phyloP scores from a whole-genome alignment of 306 rosid genomes.

The Glycine soja region DNA sequence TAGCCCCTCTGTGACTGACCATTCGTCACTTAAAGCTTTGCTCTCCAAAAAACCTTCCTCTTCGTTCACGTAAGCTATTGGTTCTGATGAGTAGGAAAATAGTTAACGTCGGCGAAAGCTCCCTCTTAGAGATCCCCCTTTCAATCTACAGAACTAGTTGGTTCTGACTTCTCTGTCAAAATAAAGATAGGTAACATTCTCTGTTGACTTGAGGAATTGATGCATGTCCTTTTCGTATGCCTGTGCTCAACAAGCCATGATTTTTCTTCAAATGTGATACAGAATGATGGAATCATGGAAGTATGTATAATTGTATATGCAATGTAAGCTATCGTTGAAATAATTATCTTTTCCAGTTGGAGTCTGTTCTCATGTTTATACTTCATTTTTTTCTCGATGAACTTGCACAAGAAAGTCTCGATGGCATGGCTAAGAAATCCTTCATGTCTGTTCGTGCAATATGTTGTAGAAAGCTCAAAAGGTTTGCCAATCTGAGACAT shows the following conservation, averaged over 20 bases:
- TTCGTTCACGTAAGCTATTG: constrained; percentile 31
- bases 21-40: constrained; percentile 60
- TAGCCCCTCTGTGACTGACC: constrained; percentile 65
- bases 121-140: not conserved
- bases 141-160: constrained; percentile 17
- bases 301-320: not conserved
- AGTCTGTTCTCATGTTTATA: not conserved
- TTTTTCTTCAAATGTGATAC: constrained; percentile 1
- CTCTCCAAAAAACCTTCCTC: constrained; percentile 56
- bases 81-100: not conserved
- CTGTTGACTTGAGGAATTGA: constrained; percentile 11
- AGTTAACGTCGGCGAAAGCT: constrained; percentile 13
- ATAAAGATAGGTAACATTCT: constrained; percentile 28
- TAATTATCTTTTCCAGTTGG: not conserved
- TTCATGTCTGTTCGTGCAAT: not conserved
- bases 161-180: constrained; percentile 13
- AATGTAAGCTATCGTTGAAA: not conserved
- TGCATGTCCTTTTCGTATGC: not conserved
- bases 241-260: not conserved
- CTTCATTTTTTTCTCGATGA: not conserved
- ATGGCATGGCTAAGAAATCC: not conserved
- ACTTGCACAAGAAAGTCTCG: not conserved
- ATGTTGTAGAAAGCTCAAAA: not conserved
- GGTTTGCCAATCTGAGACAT: no score
- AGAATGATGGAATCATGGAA: constrained; percentile 4